phyloP scores from a whole-genome alignment of 2,329 filamentous ascomycete genomes.

The Colletotrichum musae region DNA sequence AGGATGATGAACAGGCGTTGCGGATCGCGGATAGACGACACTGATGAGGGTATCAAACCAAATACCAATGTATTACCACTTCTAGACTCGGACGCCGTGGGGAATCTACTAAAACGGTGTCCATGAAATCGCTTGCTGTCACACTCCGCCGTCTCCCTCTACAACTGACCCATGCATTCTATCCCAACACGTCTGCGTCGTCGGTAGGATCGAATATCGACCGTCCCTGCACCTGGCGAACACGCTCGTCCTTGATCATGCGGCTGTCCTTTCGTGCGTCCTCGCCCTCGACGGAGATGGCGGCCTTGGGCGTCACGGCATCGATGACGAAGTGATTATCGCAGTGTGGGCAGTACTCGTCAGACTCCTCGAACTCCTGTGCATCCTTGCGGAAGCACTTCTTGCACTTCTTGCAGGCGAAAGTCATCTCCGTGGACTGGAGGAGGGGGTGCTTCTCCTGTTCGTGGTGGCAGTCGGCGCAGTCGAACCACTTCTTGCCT shows the following conservation, averaged over 20 bases:
- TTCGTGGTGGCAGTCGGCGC: slow-evolving; percentile 93
- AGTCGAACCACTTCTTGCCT: slow-evolving; percentile 99
- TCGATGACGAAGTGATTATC: slow-evolving; percentile 99
- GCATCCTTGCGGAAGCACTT: slow-evolving; percentile 98
- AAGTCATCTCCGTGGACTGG: slow-evolving; percentile 89
- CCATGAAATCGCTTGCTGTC: slow-evolving; percentile 38
- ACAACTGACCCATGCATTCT: slow-evolving; percentile 48
- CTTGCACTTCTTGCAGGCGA: slow-evolving; percentile 98
- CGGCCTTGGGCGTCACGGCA: slow-evolving; percentile 85
- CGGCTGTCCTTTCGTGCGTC: slow-evolving; percentile 87
- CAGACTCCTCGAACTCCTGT: slow-evolving; percentile 92
- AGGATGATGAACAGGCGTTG: slow-evolving; percentile 40
- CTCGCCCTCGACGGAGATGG: slow-evolving; percentile 90
- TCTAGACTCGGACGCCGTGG: slow-evolving; percentile 48
- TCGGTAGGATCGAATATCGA: slow-evolving; percentile 84
- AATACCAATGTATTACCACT: slow-evolving; percentile 56
- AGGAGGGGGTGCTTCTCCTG: slow-evolving; percentile 81
- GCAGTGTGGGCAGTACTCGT: slow-evolving; percentile 99
- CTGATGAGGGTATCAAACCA: slow-evolving; percentile 40
- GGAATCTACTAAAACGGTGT: slow-evolving; percentile 38
- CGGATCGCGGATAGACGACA: slow-evolving; percentile 39
- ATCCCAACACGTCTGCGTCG: slow-evolving; percentile 83
- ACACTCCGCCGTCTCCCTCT: slow-evolving; percentile 17
- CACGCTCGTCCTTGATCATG: slow-evolving; percentile 93
- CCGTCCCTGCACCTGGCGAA: slow-evolving; percentile 69